Evolutionary conservation across 768 basidiomycete species (phyloP), one percentile per base, ranked within the genome.

Genomic region (Leucogyrophana mollusca): DNA sequence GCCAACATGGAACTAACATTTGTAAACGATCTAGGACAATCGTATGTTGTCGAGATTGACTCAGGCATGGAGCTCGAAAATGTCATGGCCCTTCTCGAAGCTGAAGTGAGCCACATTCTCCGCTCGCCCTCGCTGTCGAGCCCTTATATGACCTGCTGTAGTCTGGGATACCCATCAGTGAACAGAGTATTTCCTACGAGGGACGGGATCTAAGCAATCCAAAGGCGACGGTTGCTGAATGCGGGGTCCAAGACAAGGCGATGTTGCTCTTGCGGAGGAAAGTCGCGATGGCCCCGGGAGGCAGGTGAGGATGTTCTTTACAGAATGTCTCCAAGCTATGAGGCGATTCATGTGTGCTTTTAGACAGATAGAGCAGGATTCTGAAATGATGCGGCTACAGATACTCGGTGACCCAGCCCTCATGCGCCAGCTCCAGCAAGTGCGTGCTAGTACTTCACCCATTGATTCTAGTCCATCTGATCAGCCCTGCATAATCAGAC

Each of bases 21-120:
- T 59, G 67, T 82, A 35, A 87, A 72, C 40, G 87, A 90, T 52
- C 51, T 77, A 17, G 87, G 87, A 7, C 72, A 83, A 46, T 70
- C 74, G 1, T 88, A 78, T 55, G 58, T 67, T 33, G 70, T 95
- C 41, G 94, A 97, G 60, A 90, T 96, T 55, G 91, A 94, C 68
- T 79, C 90, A 1, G 78, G 76, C 43, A 94, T 97, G 89, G 84
- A 90, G 64, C 79, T 98, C 22, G 89, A 91, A 72, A 88, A 94
- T 63, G 84, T 97, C 30, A 87, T 87, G 79, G 95, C 91, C 10
- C 73, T 97, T 44, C 75, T 96, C n/a, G 93, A 96, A 67, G 94
- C 87, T 0, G 94, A 97, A 81, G 95, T 93, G 62, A 64, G 84
- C 62, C n/a, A 34, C 42, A 24, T 33, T 16, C 16, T 14, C 18